Percentiles rank a stretch among this genome's conserved stretches.
Conservation (phyloP, 495 filamentous ascomycete genomes). For the Cercophora sp. region DNA sequence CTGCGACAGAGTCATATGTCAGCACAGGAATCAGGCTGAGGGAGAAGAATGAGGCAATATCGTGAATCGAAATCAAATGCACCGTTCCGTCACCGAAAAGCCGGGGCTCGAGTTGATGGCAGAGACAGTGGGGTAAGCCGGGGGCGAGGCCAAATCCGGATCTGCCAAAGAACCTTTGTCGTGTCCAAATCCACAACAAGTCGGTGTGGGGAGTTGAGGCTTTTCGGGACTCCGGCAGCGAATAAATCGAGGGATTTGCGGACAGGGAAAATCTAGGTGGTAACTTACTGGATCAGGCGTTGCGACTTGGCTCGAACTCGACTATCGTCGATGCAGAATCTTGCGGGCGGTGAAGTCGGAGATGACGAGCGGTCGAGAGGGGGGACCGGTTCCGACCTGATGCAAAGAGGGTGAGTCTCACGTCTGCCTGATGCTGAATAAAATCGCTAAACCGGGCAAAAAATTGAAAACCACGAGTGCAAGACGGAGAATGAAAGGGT, state of each 20-base stretch:
- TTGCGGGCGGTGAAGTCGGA: conserved; percentile 7
- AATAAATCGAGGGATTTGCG: too few species aligned
- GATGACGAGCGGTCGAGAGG: conserved; percentile 5
- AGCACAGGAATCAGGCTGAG: too few species aligned
- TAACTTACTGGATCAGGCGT: too few species aligned
- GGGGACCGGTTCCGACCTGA: conserved; percentile 16
- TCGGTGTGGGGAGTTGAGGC: not conserved
- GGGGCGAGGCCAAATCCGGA: too few species aligned
- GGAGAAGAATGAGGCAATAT: too few species aligned
- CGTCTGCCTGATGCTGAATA: conserved; percentile 11
- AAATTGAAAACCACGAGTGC: not conserved
- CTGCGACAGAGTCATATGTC: not conserved
- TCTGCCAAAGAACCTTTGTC: too few species aligned
- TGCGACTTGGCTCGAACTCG: conserved; percentile 1
- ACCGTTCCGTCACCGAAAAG: too few species aligned
- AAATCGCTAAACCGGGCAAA: not conserved
- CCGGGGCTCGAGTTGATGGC: too few species aligned
- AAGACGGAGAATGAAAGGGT: not conserved
- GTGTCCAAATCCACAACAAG: conserved; percentile 1
- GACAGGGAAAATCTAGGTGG: too few species aligned
- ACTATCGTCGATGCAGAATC: conserved; percentile 6
- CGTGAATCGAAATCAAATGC: too few species aligned
- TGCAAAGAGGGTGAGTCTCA: conserved; percentile 16
- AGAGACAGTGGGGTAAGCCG: too few species aligned
- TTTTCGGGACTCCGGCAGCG: too few species aligned